phyloP scores from a whole-genome alignment of 75 land plant genomes.

The Pseudotsuga menziesii region DNA sequence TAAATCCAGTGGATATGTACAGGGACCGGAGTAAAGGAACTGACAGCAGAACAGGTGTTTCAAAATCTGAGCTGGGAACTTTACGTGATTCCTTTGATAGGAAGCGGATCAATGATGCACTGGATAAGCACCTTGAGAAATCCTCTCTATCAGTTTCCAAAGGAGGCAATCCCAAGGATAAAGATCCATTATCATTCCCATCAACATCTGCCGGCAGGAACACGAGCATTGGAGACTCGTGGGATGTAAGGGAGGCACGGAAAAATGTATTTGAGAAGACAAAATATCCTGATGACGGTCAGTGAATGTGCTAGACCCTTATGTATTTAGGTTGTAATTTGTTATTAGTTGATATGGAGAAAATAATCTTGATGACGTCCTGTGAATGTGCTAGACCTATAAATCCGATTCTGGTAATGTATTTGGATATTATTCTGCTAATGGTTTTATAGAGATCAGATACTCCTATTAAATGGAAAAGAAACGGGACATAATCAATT shows the following conservation, averaged over 20 bases:
- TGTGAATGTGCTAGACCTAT: background rate
- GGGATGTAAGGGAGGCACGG: constrained; percentile 7
- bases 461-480: background rate
- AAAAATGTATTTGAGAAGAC: constrained; percentile 14
- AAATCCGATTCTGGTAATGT: background rate
- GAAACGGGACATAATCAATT: background rate
- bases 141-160: constrained; percentile 59
- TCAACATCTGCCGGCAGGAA: constrained; percentile 33
- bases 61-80: constrained; percentile 27
- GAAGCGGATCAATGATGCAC: constrained; percentile 58
- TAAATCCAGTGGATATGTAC: constrained; percentile 35
- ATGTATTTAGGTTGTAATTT: background rate
- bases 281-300: constrained; percentile 16
- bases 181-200: constrained; percentile 29
- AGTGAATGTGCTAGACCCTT: background rate
- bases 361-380: constrained; percentile 7
- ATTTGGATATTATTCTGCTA: background rate
- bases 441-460: background rate
- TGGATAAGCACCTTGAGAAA: constrained; percentile 65
- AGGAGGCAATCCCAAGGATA: constrained; percentile 45
- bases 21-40: constrained; percentile 38
- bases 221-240: background rate
- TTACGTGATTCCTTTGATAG: constrained; percentile 40
- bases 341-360: constrained; percentile 4
- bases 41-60: constrained; percentile 20